Conservation (phyloP, 164 flowering plant genomes). For the Berberis vulgaris region DNA sequence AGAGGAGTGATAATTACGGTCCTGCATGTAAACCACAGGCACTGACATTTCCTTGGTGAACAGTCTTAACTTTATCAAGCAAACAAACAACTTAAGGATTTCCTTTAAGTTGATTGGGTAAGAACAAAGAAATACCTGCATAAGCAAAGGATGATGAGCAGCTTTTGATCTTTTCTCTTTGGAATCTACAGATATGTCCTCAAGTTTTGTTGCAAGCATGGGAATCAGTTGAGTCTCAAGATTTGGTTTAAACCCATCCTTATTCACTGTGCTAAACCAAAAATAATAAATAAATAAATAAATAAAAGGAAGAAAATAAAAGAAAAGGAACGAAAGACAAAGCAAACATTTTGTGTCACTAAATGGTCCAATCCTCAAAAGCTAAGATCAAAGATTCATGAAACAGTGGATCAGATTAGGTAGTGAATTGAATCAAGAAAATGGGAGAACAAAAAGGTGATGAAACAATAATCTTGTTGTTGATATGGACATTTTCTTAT, state of each 20-base stretch:
- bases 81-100: background rate
- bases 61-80: background rate
- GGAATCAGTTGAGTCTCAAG: conserved; percentile 91
- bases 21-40: background rate
- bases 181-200: conserved; percentile 38
- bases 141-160: conserved; percentile 70
- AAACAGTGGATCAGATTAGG: no score
- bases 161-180: conserved; percentile 50
- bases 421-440: background rate
- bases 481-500: no score
- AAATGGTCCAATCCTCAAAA: no score
- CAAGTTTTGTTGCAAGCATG: conserved; percentile 56
- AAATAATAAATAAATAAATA: background rate
- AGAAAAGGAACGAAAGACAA: no score
- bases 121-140: conserved; percentile 46
- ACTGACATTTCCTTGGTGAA: background rate
- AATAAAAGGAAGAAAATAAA: no score
- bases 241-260: conserved; percentile 89
- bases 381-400: no score
- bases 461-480: background rate
- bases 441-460: background rate
- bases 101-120: background rate
- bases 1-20: no score
- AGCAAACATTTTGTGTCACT: no score
- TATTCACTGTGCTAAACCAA: conserved; percentile 64